These are phyloP conservation scores for Alternaria sp. DNA, from an alignment of 2,329 filamentous ascomycete species.

Conservation along the genomic window DNA sequence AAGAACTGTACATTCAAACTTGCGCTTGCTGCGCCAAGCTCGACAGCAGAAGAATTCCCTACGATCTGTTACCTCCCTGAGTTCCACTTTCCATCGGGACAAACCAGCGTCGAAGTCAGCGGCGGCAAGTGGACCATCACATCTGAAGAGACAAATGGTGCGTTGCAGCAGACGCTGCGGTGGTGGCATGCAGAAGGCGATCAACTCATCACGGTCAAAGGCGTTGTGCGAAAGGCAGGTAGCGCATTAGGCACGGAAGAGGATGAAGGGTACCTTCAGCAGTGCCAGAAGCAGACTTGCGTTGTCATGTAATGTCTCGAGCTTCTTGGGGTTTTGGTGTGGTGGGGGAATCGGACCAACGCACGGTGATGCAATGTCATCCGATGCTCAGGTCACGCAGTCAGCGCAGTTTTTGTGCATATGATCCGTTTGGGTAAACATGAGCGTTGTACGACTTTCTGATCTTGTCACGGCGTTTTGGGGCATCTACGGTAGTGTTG, in stretches of 20 bases:
- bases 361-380: conserved; percentile 37
- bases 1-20: conserved; percentile 79
- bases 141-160: conserved; percentile 73
- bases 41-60: conserved; percentile 70
- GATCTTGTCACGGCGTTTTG: not conserved
- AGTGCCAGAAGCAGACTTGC: conserved; percentile 57
- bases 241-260: conserved; percentile 65
- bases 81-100: conserved; percentile 85
- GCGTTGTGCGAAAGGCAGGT: conserved; percentile 69
- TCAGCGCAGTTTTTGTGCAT: conserved; percentile 30
- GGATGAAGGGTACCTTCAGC: conserved; percentile 80
- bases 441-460: not conserved
- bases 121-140: conserved; percentile 91
- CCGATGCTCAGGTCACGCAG: conserved; percentile 42
- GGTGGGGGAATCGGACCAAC: conserved; percentile 16
- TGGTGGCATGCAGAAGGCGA: conserved; percentile 95
- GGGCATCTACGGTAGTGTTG: not conserved
- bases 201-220: conserved; percentile 79
- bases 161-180: conserved; percentile 75
- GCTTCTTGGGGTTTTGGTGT: conserved; percentile 16
- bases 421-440: conserved; percentile 9
- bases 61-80: conserved; percentile 88
- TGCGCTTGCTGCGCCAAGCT: conserved; percentile 67
- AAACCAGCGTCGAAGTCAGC: conserved; percentile 75
- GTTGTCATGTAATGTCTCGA: conserved; percentile 51